These are phyloP conservation scores for Ambispora gerdemannii DNA, from an alignment of 192 early-diverging fungal species.

Conservation along the genomic window DNA sequence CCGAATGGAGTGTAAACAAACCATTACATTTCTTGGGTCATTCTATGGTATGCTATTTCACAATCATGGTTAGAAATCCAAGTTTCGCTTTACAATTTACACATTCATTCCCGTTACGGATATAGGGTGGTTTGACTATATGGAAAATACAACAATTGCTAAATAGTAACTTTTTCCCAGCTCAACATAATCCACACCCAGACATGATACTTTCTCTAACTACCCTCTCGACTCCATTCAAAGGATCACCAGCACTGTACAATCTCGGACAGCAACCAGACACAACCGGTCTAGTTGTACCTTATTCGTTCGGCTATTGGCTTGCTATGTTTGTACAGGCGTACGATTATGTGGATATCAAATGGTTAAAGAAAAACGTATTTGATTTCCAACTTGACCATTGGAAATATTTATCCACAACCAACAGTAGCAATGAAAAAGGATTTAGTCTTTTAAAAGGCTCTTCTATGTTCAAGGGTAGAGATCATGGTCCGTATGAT, in stretches of 20 bases:
- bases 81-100: too few relatives aligned
- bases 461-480: neutral
- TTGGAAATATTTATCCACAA: constrained; percentile 12
- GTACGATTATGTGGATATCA: constrained; percentile 22
- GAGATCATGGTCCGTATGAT: constrained; percentile 20
- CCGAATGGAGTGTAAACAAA: constrained; percentile 21
- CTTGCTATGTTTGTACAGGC: constrained; percentile 17
- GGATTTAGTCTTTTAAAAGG: neutral
- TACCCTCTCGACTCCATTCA: constrained; percentile 7
- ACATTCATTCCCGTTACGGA: neutral
- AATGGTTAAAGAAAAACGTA: constrained; percentile 9
- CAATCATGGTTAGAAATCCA: too few relatives aligned
- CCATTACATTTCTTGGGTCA: constrained; percentile 26
- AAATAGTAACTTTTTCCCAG: neutral
- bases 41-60: constrained; percentile 9
- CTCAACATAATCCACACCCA: constrained; percentile 3
- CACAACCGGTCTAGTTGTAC: neutral
- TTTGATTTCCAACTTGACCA: constrained; percentile 24
- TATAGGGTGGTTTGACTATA: constrained; percentile 16
- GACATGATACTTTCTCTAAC: constrained; percentile 22
- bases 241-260: constrained; percentile 13
- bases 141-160: constrained; percentile 27
- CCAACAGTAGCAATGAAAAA: neutral
- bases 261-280: neutral
- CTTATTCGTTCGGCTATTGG: constrained; percentile 20